Evolutionary conservation across 441 rosid genomes (phyloP).

Genomic region (Syzygium syzygioides): DNA sequence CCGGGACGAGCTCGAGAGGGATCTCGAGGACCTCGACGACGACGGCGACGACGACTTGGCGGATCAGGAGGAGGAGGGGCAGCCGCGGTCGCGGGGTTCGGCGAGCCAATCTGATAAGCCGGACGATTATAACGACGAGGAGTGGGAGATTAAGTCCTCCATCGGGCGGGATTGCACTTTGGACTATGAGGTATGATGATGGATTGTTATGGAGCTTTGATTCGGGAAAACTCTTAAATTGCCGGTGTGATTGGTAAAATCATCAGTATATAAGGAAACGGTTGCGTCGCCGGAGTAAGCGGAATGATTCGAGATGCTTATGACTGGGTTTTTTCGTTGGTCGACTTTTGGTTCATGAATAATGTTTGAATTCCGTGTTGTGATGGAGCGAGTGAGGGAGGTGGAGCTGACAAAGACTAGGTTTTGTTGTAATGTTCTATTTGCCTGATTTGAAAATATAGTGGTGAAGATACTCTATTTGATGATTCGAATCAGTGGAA

Average conservation of each 20-base stretch:
- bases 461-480: not conserved
- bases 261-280: not conserved
- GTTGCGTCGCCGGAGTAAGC: not conserved
- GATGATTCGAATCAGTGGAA: not conserved
- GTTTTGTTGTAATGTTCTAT: not conserved
- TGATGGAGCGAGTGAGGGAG: not conserved
- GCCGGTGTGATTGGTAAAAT: not conserved
- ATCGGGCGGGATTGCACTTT: conserved; percentile 78
- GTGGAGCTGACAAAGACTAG: not conserved
- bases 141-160: conserved; percentile 79
- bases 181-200: conserved; percentile 56
- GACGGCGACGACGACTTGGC: conserved; percentile 21
- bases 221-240: not conserved
- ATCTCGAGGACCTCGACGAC: conserved; percentile 41
- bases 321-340: not conserved
- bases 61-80: conserved; percentile 20
- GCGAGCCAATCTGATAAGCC: conserved; percentile 32
- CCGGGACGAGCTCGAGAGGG: conserved; percentile 36
- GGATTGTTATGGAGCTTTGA: not conserved
- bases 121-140: conserved; percentile 63
- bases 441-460: not conserved
- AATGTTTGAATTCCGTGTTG: not conserved
- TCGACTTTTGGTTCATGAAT: not conserved
- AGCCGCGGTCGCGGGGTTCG: not conserved
- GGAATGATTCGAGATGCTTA: not conserved